These are phyloP conservation scores for Colletotrichum neosansevieriae DNA, from an alignment of 2,329 filamentous ascomycete species.

Conservation along the genomic window DNA sequence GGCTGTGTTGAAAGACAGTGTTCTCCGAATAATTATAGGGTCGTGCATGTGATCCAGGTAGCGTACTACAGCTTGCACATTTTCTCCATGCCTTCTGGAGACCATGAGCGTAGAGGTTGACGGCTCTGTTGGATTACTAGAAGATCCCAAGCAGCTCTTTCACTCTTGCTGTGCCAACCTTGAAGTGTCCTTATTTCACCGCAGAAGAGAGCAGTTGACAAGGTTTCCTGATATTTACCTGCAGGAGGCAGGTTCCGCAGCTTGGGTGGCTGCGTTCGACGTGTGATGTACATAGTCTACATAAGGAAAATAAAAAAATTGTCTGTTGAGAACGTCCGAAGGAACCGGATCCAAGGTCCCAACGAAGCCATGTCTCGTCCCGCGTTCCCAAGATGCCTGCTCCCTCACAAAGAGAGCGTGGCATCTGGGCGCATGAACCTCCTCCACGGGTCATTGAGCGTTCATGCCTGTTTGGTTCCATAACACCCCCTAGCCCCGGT, in stretches of 20 bases:
- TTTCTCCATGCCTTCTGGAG: no score
- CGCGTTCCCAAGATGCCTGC: slow-evolving; percentile 20
- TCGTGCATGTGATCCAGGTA: no score
- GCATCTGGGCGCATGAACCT: slow-evolving; percentile 30
- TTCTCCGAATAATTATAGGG: no score
- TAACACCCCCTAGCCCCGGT: slow-evolving; percentile 26
- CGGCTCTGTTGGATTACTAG: no score
- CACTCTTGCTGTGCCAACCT: no score
- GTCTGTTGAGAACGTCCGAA: slow-evolving; percentile 19
- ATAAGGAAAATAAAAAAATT: slow-evolving; percentile 41
- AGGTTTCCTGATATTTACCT: slow-evolving; percentile 36
- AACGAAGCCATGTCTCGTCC: slow-evolving; percentile 17
- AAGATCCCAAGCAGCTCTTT: no score
- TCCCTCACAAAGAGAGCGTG: slow-evolving; percentile 10
- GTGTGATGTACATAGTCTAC: slow-evolving; percentile 43
- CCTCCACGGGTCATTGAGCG: slow-evolving; percentile 32
- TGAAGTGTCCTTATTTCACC: neutral
- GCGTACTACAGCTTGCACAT: no score
- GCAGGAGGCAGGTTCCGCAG: slow-evolving; percentile 37
- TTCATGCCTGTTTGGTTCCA: slow-evolving; percentile 30
- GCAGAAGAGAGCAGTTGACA: neutral
- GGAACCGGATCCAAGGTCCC: slow-evolving; percentile 26
- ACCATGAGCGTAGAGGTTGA: no score
- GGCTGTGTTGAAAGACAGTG: no score
- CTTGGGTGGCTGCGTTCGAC: slow-evolving; percentile 32